Conservation (phyloP, 805 yeast genomes). For the Starmerella khaoyaiensis region DNA sequence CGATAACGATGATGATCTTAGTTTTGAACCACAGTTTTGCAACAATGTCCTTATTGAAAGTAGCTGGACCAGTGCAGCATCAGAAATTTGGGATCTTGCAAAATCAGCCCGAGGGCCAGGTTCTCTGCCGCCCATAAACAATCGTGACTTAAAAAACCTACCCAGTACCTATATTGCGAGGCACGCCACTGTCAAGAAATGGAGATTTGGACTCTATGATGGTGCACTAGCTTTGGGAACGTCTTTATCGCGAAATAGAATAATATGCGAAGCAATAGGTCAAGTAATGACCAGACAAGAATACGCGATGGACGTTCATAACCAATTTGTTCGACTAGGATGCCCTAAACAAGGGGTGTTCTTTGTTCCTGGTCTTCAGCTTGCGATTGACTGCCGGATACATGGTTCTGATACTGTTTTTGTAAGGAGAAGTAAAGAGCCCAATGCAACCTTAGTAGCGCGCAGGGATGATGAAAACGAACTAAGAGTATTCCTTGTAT, state of each 20-base stretch:
- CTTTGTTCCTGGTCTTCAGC: conserved; percentile 41
- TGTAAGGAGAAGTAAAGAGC: conserved; percentile 59
- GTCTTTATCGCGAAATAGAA: conserved; percentile 37
- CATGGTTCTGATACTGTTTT: conserved; percentile 67
- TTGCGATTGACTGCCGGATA: conserved; percentile 69
- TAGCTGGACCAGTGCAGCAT: conserved; percentile 2
- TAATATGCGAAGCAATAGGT: conserved; percentile 55
- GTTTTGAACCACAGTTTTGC: conserved; percentile 5
- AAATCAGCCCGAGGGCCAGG: no score
- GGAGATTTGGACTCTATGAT: conserved; percentile 9
- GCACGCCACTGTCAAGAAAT: not conserved
- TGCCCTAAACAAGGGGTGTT: conserved; percentile 49
- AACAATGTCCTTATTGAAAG: conserved; percentile 3
- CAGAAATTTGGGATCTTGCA: not conserved
- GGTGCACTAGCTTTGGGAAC: conserved; percentile 41
- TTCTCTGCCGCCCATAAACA: conserved; percentile 1
- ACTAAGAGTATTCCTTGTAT: conserved; percentile 44
- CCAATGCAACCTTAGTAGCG: conserved; percentile 57
- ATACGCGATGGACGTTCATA: conserved; percentile 51
- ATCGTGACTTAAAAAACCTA: conserved; percentile 2
- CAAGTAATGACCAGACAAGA: conserved; percentile 53
- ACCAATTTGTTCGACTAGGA: conserved; percentile 68
- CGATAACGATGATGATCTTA: conserved; percentile 7
- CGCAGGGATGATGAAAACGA: conserved; percentile 25
- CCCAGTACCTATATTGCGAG: conserved; percentile 3